Evolutionary conservation across 1,284 basidiomycete species (phyloP).

Genomic region (Acaromyces ingoldii): DNA sequence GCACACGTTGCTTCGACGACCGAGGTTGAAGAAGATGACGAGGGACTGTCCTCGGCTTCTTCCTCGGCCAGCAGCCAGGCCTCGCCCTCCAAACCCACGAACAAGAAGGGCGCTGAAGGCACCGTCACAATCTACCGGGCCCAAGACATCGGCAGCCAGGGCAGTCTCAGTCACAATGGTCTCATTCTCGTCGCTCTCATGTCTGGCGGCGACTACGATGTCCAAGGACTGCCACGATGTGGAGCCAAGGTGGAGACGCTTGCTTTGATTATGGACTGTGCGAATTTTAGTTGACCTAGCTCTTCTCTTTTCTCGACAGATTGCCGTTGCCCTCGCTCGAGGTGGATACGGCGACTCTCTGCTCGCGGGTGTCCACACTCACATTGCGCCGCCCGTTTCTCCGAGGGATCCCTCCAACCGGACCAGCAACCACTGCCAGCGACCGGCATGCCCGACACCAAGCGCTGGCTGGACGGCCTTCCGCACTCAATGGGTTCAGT

Average conservation of each 20-base stretch:
- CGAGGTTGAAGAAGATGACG: no score
- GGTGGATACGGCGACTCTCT: conserved; percentile 56
- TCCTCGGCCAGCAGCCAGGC: no score
- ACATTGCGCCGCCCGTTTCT: conserved; percentile 11
- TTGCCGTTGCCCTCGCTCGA: conserved; percentile 54
- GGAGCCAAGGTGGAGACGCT: conserved; percentile 25
- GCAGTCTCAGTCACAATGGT: conserved; percentile 63
- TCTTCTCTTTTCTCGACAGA: conserved; percentile 47
- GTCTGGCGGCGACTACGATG: conserved; percentile 84
- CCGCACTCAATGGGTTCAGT: conserved; percentile 20
- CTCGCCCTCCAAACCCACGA: no score
- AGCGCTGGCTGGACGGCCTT: conserved; percentile 13
- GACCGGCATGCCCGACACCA: not conserved
- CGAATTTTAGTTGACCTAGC: conserved; percentile 21
- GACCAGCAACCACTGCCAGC: no score
- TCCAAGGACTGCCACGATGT: conserved; percentile 26
- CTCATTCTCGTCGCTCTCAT: conserved; percentile 80
- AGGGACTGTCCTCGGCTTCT: no score
- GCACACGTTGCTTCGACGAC: no score
- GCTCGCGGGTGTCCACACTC: conserved; percentile 56
- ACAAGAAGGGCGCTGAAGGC: not conserved
- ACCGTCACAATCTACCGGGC: not conserved
- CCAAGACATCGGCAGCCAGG: no score
- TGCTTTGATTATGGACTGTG: conserved; percentile 33
- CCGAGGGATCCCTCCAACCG: not conserved